Percentiles rank a stretch among this genome's conserved stretches.
Evolutionary conservation across 192 early-diverging fungal species (phyloP).

Genomic region (Phlyctochytrium arcticum): DNA sequence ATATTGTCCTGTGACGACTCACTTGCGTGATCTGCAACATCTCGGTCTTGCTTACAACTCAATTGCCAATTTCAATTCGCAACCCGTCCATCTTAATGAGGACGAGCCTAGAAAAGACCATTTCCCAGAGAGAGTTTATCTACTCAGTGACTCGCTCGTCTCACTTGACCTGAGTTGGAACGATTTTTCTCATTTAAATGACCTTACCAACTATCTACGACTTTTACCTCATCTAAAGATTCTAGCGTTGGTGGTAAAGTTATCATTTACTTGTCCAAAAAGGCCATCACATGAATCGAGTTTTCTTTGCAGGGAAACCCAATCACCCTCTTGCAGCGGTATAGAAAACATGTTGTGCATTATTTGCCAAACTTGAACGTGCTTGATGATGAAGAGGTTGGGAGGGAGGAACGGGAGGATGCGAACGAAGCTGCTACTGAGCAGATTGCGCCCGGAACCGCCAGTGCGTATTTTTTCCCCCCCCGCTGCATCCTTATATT

Average conservation of each 20-base stretch:
- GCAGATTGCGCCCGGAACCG: neutral
- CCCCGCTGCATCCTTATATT: neutral
- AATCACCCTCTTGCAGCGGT: neutral
- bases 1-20: too few species aligned
- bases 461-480: neutral
- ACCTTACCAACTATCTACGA: slow-evolving; percentile 11
- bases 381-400: neutral
- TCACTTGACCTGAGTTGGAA: slow-evolving; percentile 32
- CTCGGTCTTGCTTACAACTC: slow-evolving; percentile 28
- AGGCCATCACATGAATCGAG: too few species aligned
- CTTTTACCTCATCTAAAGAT: slow-evolving; percentile 19
- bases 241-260: slow-evolving; percentile 24
- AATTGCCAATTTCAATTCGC: slow-evolving; percentile 17
- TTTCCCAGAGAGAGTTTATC: too few species aligned
- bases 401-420: neutral
- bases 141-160: neutral
- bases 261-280: too few species aligned
- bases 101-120: too few species aligned
- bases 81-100: neutral
- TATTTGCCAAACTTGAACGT: neutral
- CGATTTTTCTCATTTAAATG: slow-evolving; percentile 10
- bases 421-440: neutral
- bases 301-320: too few species aligned
- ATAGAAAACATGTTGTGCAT: neutral
- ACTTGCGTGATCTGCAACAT: slow-evolving; percentile 27